Evolutionary conservation across 202 grass and related monocot species (phyloP), one percentile per base, ranked within the genome.

Genomic region (Zizania palustris): DNA sequence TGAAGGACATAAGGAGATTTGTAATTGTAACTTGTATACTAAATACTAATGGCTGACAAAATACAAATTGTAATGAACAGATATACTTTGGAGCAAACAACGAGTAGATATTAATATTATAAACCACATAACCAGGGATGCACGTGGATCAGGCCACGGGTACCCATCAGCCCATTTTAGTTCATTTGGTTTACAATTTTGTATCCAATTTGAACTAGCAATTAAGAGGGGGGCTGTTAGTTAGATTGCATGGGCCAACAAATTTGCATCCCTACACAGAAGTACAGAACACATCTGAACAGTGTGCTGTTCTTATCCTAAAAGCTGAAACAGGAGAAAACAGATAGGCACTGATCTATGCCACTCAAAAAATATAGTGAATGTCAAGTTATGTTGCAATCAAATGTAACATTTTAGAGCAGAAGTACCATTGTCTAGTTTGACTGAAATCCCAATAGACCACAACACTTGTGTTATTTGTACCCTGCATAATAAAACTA

Each of bases 1-100:
- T 77, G 42, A 80, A 55, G n/a, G 66, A 65, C 48, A 37, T 75
- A 69, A 63, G 69, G 44, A 59, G 39, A 34, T 22, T 69, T 75
- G 58, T 73, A 65, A 76, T 48, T 75, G 9, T n/a, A 80, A 75
- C 64, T 69, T 75, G 39, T 8, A 76, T 71, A n/a, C 22, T 70
- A 3, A 75, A 76, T 71, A n/a, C 22, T 70, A 3, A 75, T 43
- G 37, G 59, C 71, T 71, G 54, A 41, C 41, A 84, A 67, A 38
- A 68, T 70, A 63, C 18, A 73, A 69, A 80, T 72, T 38, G 1
- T 43, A 80, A 20, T 65, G 15, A 69, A 65, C 44, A 66, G 5
- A 22, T 71, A 48, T 73, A 73, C 9, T 39, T 51, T 33, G 46
- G 18, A 67, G 41, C 48, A 78, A 64, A 34, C 11, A 78, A 45